Conservation (phyloP, 441 rosid genomes). For the Erodium chrysanthum region DNA sequence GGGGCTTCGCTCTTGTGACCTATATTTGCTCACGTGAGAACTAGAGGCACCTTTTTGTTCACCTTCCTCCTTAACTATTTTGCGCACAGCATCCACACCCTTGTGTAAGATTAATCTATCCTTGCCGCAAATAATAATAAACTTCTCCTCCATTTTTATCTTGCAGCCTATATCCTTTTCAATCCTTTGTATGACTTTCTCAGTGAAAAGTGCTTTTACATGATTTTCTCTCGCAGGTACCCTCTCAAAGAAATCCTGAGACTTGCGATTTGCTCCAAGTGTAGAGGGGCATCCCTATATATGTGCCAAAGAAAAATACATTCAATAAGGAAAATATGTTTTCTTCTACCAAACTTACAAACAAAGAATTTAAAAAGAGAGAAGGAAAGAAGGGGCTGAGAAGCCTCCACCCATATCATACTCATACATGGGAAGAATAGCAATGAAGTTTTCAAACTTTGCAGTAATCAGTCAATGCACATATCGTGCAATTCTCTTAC, state of each 20-base stretch:
- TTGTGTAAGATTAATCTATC: constrained; percentile 78
- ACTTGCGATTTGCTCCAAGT: constrained; percentile 84
- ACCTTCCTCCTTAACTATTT: constrained; percentile 59
- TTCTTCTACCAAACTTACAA: neutral
- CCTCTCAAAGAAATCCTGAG: constrained; percentile 89
- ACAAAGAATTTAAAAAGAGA: neutral
- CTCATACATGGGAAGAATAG: neutral
- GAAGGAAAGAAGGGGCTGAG: neutral
- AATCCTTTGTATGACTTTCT: constrained; percentile 62
- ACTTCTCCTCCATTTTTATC: constrained; percentile 85
- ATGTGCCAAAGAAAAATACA: constrained; percentile 17
- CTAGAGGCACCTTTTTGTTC: constrained; percentile 53
- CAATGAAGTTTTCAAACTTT: neutral
- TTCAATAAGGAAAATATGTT: neutral
- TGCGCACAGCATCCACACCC: constrained; percentile 94
- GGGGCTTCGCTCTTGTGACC: constrained; percentile 64
- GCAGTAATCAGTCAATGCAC: neutral
- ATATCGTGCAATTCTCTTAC: neutral
- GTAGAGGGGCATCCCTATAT: constrained; percentile 91
- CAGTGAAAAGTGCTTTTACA: constrained; percentile 65
- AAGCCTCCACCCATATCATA: neutral
- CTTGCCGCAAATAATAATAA: constrained; percentile 85
- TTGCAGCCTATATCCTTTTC: constrained; percentile 81
- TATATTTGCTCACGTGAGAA: constrained; percentile 63
- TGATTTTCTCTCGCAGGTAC: constrained; percentile 78